phyloP scores from a whole-genome alignment of 768 basidiomycete species.

The Lepiota brunneoincarnata region DNA sequence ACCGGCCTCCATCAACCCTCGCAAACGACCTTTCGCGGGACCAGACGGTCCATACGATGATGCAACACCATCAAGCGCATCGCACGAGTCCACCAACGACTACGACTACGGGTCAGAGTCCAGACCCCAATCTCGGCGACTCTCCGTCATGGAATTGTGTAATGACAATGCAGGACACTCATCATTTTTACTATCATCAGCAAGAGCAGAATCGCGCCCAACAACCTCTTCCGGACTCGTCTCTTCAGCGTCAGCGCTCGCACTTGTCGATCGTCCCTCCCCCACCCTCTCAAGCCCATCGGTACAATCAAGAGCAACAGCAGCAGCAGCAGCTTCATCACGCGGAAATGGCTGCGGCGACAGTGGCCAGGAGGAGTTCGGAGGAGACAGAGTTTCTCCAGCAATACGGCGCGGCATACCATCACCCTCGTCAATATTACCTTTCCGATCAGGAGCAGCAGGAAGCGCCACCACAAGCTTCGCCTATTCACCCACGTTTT shows the following conservation, averaged over 20 bases:
- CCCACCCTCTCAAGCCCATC: constrained; percentile 20
- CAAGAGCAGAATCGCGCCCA: constrained; percentile 25
- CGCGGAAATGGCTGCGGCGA: constrained; percentile 19
- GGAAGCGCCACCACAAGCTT: constrained; percentile 14
- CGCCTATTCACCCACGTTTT: constrained; percentile 29
- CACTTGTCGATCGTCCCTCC: constrained; percentile 31
- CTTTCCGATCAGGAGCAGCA: constrained; percentile 22
- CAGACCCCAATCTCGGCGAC: constrained; percentile 74
- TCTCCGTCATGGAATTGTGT: constrained; percentile 88
- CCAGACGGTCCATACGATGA: constrained; percentile 45
- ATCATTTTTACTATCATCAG: constrained; percentile 24
- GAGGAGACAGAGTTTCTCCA: constrained; percentile 22
- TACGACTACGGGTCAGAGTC: constrained; percentile 75
- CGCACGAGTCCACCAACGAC: constrained; percentile 11
- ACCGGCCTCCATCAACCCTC: constrained; percentile 36
- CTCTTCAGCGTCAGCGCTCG: constrained; percentile 39
- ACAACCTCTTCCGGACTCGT: constrained; percentile 45
- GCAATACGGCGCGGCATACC: constrained; percentile 19
- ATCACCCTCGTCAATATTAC: constrained; percentile 29
- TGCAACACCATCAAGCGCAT: constrained; percentile 14
- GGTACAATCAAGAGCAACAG: constrained; percentile 27
- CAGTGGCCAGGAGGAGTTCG: constrained; percentile 20
- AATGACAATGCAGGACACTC: constrained; percentile 40
- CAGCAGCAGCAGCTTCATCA: constrained; percentile 28
- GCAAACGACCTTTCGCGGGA: constrained; percentile 63